Evolutionary conservation across 768 basidiomycete species (phyloP).

Genomic region (Guyanaporus albipodus): DNA sequence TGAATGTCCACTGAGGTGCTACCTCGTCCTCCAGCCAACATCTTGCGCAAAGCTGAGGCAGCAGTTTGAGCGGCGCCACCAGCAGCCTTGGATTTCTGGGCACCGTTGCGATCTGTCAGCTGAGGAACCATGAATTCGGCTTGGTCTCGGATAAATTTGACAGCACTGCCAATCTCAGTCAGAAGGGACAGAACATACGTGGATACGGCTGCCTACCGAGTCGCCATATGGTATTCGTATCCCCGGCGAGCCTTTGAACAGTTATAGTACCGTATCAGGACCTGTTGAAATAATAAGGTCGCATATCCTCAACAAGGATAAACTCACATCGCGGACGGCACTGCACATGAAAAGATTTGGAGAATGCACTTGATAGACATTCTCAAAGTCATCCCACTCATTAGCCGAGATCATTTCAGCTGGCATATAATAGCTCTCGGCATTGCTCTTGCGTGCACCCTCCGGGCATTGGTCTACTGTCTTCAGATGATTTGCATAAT

Average conservation of each 20-base stretch:
- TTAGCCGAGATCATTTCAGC: conserved; percentile 61
- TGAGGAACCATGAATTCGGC: conserved; percentile 41
- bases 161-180: conserved; percentile 46
- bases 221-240: conserved; percentile 86
- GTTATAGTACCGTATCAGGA: conserved; percentile 86
- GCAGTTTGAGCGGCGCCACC: conserved; percentile 58
- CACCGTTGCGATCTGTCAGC: conserved; percentile 13
- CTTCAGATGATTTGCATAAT: conserved; percentile 55
- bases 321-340: conserved; percentile 71
- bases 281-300: conserved; percentile 39
- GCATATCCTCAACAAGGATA: background rate
- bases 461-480: conserved; percentile 39
- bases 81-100: conserved; percentile 29
- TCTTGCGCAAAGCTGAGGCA: conserved; percentile 60
- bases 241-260: conserved; percentile 71
- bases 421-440: conserved; percentile 59
- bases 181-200: conserved; percentile 4
- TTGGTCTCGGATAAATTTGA: conserved; percentile 86
- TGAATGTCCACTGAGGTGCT: conserved; percentile 42
- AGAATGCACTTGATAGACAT: conserved; percentile 88
- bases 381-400: conserved; percentile 81
- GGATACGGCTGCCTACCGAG: conserved; percentile 49
- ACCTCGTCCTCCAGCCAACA: conserved; percentile 51
- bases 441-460: conserved; percentile 29
- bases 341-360: conserved; percentile 78